Evolutionary conservation across 805 yeast species (phyloP), one percentile per base, ranked within the genome.

Genomic region (Suhomyces vadensis): DNA sequence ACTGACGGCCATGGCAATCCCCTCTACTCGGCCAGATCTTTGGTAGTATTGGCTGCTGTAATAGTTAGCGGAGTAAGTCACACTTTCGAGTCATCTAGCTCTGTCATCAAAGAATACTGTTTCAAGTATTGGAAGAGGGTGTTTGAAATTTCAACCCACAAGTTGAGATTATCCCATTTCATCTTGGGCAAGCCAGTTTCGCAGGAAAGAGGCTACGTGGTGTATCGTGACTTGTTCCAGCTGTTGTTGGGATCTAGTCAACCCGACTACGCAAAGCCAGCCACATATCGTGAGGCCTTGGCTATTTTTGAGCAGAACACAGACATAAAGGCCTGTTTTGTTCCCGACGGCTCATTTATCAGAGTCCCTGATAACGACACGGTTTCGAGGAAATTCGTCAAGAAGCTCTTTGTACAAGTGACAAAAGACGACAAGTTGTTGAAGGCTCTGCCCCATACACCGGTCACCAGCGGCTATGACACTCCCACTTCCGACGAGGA

Each of bases 291-390:
- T 2, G 78, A 75, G 38, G 82, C 85, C 0, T 41, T 47, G 2
- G 59, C 57, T 8, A 62, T 71, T 2, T 82, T 83, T 53, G 56
- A 61, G 8, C 65, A 65, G 3, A 63, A 78, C 44, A 65, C 73
- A 0, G 51, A 57, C 1, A 61, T 73, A 0, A 67, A 66, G 27
- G 81, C 85, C 0, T 81, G 79, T 38, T 85, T 85, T 57, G 81
- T 87, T 6, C 91, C 91, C 0, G 85, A 87, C 61, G 99, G 99
- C 3, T 69, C 72, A 37, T 85, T 79, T 55, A 80, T 91, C 25
- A 79, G 98, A 44, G 99, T 90, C 1, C 99, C 99, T 0, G 84
- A 81, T 46, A 78, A 78, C 51, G 97, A 91, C 58, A 83, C 82
- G 11, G 82, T 85, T 16, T 79, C 92, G 0, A 69, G 89, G 45